Percentiles rank a stretch among this genome's conserved stretches.
phyloP scores from a whole-genome alignment of 163 green algal genomes.

The Smithsoniella earleae region DNA sequence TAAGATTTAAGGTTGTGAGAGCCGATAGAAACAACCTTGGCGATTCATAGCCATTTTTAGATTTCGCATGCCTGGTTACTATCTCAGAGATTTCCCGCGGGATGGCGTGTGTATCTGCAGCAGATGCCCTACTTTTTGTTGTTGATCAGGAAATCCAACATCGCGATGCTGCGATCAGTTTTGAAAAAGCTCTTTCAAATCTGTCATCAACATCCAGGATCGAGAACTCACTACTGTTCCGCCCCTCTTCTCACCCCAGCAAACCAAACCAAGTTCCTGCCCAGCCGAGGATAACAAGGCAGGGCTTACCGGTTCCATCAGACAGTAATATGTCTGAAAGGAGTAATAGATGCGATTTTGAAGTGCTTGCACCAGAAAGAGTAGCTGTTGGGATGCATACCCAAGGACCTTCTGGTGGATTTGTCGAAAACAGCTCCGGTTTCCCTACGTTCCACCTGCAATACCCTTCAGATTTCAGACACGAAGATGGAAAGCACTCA shows the following conservation, averaged over 20 bases:
- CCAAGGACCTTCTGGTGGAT: not conserved
- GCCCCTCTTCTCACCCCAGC: not conserved
- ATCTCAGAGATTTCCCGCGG: not conserved
- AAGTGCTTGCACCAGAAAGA: not conserved
- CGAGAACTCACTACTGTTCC: not conserved
- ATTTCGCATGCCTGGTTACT: slow-evolving; percentile 16
- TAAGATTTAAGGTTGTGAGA: too few relatives aligned
- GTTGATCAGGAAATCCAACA: slow-evolving; percentile 24
- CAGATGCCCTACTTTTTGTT: slow-evolving; percentile 14
- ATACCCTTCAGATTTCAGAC: not conserved
- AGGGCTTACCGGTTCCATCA: not conserved
- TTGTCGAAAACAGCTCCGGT: not conserved
- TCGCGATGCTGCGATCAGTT: not conserved
- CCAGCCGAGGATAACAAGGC: too few relatives aligned
- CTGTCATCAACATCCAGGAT: not conserved
- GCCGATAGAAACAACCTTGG: too few relatives aligned
- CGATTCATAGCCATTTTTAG: too few relatives aligned
- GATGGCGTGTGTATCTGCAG: slow-evolving; percentile 8
- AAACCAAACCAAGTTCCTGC: too few relatives aligned
- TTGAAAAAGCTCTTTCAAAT: not conserved
- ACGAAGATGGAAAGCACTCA: slow-evolving; percentile 26
- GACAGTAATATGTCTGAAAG: not conserved
- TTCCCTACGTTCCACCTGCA: not conserved
- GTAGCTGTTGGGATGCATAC: not conserved
- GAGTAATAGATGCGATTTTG: not conserved